These are phyloP conservation scores for Ceratocystiopsis brevicomis DNA, from an alignment of 2,329 filamentous ascomycete species.

Conservation along the genomic window DNA sequence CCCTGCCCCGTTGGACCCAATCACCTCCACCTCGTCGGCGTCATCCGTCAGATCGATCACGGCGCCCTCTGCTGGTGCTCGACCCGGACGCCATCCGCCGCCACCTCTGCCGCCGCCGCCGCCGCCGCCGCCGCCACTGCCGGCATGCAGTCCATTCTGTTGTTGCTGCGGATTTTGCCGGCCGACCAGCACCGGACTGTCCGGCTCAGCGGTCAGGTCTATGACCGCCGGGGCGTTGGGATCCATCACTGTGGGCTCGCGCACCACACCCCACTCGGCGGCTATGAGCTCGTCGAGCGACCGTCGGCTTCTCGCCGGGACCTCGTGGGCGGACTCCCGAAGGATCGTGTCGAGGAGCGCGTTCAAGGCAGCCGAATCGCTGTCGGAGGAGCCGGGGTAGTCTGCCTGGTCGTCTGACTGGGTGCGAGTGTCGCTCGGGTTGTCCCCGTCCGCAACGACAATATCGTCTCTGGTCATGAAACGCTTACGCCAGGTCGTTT, in stretches of 20 bases:
- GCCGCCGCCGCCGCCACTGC: not conserved
- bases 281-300: not conserved
- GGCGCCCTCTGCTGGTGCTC: too few relatives aligned
- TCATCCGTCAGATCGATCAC: not conserved
- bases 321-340: too few relatives aligned
- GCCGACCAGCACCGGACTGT: conserved; percentile 19
- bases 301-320: too few relatives aligned
- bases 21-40: not conserved
- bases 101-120: not conserved
- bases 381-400: too few relatives aligned
- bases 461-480: too few relatives aligned
- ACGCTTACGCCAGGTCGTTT: too few relatives aligned
- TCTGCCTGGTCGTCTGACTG: too few relatives aligned
- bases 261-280: too few relatives aligned
- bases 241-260: not conserved
- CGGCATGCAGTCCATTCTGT: not conserved
- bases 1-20: too few relatives aligned
- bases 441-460: too few relatives aligned
- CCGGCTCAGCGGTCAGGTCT: conserved; percentile 31
- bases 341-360: not conserved
- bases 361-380: too few relatives aligned
- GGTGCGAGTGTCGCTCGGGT: too few relatives aligned
- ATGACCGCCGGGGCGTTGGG: conserved; percentile 19
- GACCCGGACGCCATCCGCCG: not conserved
- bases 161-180: not conserved